phyloP scores from a whole-genome alignment of 495 filamentous ascomycete species.

The Neurospora pannonica region DNA sequence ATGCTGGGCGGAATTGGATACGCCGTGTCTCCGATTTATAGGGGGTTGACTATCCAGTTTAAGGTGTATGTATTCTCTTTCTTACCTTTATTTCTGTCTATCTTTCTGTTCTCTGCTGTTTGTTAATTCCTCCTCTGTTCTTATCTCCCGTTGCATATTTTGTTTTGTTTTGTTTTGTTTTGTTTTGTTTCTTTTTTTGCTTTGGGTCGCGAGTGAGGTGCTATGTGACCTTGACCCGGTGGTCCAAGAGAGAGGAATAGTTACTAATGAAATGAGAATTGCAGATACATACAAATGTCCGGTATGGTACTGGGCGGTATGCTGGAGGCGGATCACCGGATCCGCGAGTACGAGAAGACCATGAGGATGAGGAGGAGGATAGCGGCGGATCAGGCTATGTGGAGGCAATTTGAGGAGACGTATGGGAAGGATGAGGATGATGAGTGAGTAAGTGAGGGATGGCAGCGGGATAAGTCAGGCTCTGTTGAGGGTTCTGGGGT shows the following conservation, averaged over 20 bases:
- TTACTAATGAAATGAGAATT: not conserved
- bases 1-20: constrained; percentile 48
- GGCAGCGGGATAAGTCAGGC: not conserved
- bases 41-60: constrained; percentile 77
- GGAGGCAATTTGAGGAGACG: constrained; percentile 41
- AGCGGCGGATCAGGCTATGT: constrained; percentile 51
- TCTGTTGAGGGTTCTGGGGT: not conserved
- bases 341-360: constrained; percentile 56
- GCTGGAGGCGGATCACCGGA: constrained; percentile 70
- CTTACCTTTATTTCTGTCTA: not conserved
- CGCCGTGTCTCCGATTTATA: constrained; percentile 61
- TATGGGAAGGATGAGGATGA: constrained; percentile 29
- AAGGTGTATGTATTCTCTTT: constrained; percentile 53
- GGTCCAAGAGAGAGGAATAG: not conserved
- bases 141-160: not conserved
- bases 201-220: not conserved
- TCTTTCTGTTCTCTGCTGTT: not conserved
- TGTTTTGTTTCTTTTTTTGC: not conserved
- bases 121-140: not conserved
- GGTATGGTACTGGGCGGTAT: constrained; percentile 78
- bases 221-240: not conserved
- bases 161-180: not conserved
- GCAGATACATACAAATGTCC: constrained; percentile 74
- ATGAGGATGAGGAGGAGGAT: constrained; percentile 56
- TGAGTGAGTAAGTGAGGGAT: constrained; percentile 9